Evolutionary conservation across 352 stramenopile genomes (phyloP).

Genomic region (Globisporangium orthogonon): DNA sequence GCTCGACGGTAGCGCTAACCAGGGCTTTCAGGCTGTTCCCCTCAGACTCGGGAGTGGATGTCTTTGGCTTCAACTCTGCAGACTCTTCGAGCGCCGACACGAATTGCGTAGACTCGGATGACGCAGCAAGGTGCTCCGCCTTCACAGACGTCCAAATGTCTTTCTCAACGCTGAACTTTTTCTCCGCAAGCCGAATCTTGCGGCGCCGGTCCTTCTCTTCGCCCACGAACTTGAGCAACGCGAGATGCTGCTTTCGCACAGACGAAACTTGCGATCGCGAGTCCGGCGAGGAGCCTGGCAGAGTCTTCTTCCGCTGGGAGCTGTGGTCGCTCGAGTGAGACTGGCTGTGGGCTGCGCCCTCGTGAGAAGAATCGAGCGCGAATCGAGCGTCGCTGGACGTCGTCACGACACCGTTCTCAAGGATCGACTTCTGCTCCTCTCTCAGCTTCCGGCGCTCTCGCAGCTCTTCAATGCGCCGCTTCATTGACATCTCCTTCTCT

Average conservation of each 20-base stretch:
- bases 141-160: conserved; percentile 55
- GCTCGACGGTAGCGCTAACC: conserved; percentile 24
- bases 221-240: conserved; percentile 59
- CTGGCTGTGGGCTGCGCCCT: conserved; percentile 1
- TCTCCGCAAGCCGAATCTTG: conserved; percentile 48
- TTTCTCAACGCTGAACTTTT: conserved; percentile 40
- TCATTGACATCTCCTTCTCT: conserved; percentile 69
- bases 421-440: conserved; percentile 62
- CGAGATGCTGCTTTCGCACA: conserved; percentile 42
- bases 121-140: conserved; percentile 18
- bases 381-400: conserved; percentile 22
- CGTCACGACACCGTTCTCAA: conserved; percentile 70
- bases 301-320: conserved; percentile 15
- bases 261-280: conserved; percentile 11
- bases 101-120: neutral
- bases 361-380: conserved; percentile 9
- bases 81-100: neutral
- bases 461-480: conserved; percentile 65
- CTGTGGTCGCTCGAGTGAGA: neutral
- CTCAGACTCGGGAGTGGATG: neutral
- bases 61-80: neutral
- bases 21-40: conserved; percentile 12
- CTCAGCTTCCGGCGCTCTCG: conserved; percentile 53
- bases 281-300: conserved; percentile 1
- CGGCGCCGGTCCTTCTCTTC: conserved; percentile 58